Percentiles rank a stretch among this genome's conserved stretches.
These are phyloP conservation scores for Corymbia maculata DNA, from an alignment of 345 rosid genomes.

Conservation along the genomic window DNA sequence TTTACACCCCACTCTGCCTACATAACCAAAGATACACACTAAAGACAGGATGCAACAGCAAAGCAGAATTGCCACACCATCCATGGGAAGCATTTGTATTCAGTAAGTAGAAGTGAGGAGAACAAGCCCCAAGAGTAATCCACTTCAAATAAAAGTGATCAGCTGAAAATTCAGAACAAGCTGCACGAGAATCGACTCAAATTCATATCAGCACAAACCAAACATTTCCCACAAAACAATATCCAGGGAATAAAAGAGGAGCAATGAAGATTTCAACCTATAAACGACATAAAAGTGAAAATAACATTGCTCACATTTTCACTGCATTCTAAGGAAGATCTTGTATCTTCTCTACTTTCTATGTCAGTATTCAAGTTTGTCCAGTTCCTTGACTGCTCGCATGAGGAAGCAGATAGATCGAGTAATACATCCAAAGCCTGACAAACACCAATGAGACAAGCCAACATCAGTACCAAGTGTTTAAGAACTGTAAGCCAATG, in stretches of 20 bases:
- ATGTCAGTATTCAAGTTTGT: constrained; percentile 1
- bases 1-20: neutral
- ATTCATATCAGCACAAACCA: neutral
- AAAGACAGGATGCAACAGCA: neutral
- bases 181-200: neutral
- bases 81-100: neutral
- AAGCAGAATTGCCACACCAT: neutral
- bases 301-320: constrained; percentile 48
- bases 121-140: neutral
- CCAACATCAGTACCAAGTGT: neutral
- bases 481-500: neutral
- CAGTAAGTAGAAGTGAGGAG: neutral
- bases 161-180: neutral
- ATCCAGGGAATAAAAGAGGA: neutral
- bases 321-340: constrained; percentile 12
- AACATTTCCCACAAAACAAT: neutral
- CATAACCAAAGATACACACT: neutral
- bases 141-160: neutral
- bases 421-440: constrained; percentile 78
- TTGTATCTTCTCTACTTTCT: constrained; percentile 15
- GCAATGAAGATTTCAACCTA: neutral
- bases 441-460: neutral
- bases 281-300: neutral
- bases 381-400: constrained; percentile 24
- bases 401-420: constrained; percentile 50